These are phyloP conservation scores for Neospora caninum DNA, from an alignment of 169 alveolate genomes.

Conservation along the genomic window DNA sequence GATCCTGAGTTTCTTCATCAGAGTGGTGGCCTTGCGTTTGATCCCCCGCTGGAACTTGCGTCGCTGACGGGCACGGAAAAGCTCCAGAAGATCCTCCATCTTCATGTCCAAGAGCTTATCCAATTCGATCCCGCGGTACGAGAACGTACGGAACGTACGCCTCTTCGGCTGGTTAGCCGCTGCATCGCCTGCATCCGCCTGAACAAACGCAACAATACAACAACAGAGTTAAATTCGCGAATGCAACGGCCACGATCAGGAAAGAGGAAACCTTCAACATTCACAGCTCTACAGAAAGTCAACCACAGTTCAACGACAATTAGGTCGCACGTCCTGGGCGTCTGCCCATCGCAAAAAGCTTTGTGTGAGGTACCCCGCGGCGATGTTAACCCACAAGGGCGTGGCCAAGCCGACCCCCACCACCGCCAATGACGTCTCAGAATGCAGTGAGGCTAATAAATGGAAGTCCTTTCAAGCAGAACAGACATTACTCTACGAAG, in stretches of 20 bases:
- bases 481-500: too few relatives aligned
- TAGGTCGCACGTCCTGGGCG: not conserved
- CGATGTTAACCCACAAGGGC: too few relatives aligned
- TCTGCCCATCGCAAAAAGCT: not conserved
- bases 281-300: not conserved
- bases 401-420: too few relatives aligned
- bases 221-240: not conserved
- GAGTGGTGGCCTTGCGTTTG: slow-evolving; percentile 89
- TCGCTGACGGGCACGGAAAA: slow-evolving; percentile 96
- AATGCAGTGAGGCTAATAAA: too few relatives aligned
- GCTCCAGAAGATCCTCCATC: slow-evolving; percentile 91
- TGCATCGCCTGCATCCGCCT: slow-evolving; percentile 68
- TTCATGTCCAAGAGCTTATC: slow-evolving; percentile 87
- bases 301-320: not conserved
- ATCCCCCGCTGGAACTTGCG: slow-evolving; percentile 88
- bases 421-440: too few relatives aligned
- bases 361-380: not conserved
- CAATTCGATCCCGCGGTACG: slow-evolving; percentile 97
- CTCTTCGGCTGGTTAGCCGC: slow-evolving; percentile 85
- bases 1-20: slow-evolving; percentile 94
- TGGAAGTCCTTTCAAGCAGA: too few relatives aligned
- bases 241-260: not conserved
- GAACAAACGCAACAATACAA: not conserved
- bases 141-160: slow-evolving; percentile 97
- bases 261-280: not conserved